Conservation (phyloP, 2,329 filamentous ascomycete genomes). For the Cercospora sp. region DNA sequence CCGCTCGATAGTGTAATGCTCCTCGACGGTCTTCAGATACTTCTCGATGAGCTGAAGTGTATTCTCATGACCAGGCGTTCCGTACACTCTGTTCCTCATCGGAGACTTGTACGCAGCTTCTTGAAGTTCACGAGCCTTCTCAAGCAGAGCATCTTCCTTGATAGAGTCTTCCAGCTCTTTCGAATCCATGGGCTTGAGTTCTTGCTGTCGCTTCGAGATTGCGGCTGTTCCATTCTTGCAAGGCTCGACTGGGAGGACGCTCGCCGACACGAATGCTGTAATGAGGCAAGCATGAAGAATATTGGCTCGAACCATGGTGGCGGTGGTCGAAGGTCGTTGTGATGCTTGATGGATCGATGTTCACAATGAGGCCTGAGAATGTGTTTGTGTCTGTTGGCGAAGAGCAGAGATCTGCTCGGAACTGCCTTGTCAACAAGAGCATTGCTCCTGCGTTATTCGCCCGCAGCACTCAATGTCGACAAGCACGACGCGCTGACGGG, state of each 20-base stretch:
- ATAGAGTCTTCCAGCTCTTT: background rate
- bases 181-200: background rate
- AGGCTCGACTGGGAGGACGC: background rate
- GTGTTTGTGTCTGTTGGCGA: background rate
- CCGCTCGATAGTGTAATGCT: background rate
- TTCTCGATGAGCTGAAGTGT: background rate
- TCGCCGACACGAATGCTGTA: background rate
- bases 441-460: background rate
- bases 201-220: background rate
- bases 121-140: background rate
- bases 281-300: background rate
- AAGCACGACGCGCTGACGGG: background rate
- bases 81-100: background rate
- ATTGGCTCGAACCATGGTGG: background rate
- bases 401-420: background rate
- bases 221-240: background rate
- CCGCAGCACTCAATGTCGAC: background rate
- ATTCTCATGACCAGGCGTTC: background rate
- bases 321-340: background rate
- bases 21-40: background rate
- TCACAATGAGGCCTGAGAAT: background rate
- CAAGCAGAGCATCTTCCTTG: background rate
- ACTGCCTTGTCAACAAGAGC: background rate
- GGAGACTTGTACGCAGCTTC: background rate
- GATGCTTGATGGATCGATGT: background rate